Conservation (phyloP, 2,329 filamentous ascomycete species). For the Epichloe scottii region DNA sequence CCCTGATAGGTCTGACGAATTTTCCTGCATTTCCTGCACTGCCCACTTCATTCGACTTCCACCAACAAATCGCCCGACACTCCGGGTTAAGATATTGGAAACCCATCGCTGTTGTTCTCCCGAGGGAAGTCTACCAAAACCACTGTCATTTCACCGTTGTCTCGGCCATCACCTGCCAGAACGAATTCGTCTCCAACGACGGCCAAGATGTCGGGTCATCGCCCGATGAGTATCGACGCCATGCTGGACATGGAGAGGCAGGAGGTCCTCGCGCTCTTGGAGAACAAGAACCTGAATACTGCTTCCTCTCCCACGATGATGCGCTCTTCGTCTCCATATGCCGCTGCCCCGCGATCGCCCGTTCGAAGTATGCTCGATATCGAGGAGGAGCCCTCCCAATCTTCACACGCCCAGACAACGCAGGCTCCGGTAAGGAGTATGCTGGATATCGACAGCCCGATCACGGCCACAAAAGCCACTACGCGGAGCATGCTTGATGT, state of each 20-base stretch:
- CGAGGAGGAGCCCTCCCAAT: slow-evolving; percentile 23
- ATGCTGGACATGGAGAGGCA: slow-evolving; percentile 65
- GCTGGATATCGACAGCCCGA: slow-evolving; percentile 42
- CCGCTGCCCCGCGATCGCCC: slow-evolving; percentile 47
- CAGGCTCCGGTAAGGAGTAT: slow-evolving; percentile 50
- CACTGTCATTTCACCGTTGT: neutral
- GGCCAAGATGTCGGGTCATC: slow-evolving; percentile 21
- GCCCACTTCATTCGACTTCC: neutral
- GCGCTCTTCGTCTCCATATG: slow-evolving; percentile 41
- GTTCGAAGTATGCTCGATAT: slow-evolving; percentile 57
- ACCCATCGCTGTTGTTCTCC: no score
- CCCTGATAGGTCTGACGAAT: neutral
- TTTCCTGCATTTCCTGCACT: neutral
- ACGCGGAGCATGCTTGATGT: slow-evolving; percentile 42
- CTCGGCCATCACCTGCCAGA: neutral
- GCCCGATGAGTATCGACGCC: slow-evolving; percentile 62
- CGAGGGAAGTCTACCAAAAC: neutral
- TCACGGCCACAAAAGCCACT: slow-evolving; percentile 24
- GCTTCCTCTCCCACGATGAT: slow-evolving; percentile 21
- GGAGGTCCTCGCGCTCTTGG: slow-evolving; percentile 59
- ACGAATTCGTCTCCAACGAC: neutral
- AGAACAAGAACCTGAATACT: slow-evolving; percentile 30
- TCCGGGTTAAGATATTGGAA: no score
- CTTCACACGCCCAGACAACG: slow-evolving; percentile 20
- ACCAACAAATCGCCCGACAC: no score